Evolutionary conservation across 352 stramenopile genomes (phyloP).

Genomic region (Pythium oligandrum): DNA sequence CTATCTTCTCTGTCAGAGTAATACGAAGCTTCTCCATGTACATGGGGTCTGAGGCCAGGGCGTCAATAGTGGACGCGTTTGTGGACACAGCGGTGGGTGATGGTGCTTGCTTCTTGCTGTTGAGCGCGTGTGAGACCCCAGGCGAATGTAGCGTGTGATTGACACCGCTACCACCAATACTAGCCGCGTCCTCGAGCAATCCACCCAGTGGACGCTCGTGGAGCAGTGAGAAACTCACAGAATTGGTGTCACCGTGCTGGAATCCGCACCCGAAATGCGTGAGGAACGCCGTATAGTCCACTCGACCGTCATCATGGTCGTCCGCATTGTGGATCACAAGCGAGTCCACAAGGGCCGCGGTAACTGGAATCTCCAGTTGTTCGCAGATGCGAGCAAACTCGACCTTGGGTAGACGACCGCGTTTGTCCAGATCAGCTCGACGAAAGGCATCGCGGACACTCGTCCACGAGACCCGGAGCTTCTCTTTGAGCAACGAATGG

Average conservation of each 20-base stretch:
- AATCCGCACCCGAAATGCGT: slow-evolving; percentile 57
- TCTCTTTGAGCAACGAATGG: slow-evolving; percentile 32
- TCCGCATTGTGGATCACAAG: slow-evolving; percentile 28
- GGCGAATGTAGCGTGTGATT: slow-evolving; percentile 55
- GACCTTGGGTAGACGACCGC: slow-evolving; percentile 27
- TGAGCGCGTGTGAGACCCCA: slow-evolving; percentile 34
- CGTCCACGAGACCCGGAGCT: slow-evolving; percentile 47
- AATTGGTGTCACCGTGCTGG: slow-evolving; percentile 61
- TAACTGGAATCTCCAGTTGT: slow-evolving; percentile 28
- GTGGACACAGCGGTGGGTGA: slow-evolving; percentile 1
- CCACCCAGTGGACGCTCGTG: slow-evolving; percentile 7
- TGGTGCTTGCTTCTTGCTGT: slow-evolving; percentile 13
- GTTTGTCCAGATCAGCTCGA: slow-evolving; percentile 25
- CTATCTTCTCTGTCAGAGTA: slow-evolving; percentile 49
- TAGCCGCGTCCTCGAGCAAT: slow-evolving; percentile 20
- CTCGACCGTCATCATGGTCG: slow-evolving; percentile 13
- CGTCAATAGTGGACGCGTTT: background rate
- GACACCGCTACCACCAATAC: background rate
- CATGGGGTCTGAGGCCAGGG: slow-evolving; percentile 24
- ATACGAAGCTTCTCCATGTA: slow-evolving; percentile 63
- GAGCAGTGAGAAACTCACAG: slow-evolving; percentile 55
- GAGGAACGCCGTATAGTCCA: slow-evolving; percentile 70
- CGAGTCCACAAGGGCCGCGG: slow-evolving; percentile 29
- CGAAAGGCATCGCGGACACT: slow-evolving; percentile 52
- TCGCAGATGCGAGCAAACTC: slow-evolving; percentile 39